phyloP scores from a whole-genome alignment of 148 eudicot species.

The Diospyros lotus region DNA sequence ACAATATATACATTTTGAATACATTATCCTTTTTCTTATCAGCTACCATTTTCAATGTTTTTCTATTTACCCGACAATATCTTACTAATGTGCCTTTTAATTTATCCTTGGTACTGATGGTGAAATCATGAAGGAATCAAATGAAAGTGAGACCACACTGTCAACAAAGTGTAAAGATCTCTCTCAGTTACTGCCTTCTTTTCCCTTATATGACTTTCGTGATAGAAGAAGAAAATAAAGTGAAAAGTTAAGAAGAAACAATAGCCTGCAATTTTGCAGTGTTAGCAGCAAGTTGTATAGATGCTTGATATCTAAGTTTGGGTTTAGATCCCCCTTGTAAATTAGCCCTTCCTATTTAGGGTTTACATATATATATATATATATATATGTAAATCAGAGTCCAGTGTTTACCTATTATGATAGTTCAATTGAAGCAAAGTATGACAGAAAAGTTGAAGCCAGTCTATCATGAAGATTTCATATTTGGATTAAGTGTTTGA shows the following conservation, averaged over 20 bases:
- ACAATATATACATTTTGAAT: too few relatives aligned
- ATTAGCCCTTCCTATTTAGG: conserved; percentile 11
- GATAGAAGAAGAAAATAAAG: too few relatives aligned
- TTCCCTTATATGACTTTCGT: conserved; percentile 3
- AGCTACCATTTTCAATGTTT: too few relatives aligned
- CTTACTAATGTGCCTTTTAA: too few relatives aligned
- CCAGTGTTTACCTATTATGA: conserved; percentile 4
- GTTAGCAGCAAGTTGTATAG: conserved; percentile 23
- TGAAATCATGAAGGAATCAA: conserved; percentile 36
- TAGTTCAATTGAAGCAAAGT: not conserved
- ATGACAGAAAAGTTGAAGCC: too few relatives aligned
- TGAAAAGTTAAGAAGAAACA: not conserved
- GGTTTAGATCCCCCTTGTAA: conserved; percentile 4
- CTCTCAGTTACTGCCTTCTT: conserved; percentile 2
- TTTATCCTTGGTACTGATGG: too few relatives aligned
- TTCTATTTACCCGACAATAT: too few relatives aligned
- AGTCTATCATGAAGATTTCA: too few relatives aligned
- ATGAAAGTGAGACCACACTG: conserved; percentile 24
- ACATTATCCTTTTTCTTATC: too few relatives aligned
- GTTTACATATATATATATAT: not conserved
- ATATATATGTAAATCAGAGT: conserved; percentile 4
- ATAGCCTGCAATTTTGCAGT: conserved; percentile 4
- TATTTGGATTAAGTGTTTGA: too few relatives aligned
- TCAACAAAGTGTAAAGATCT: conserved; percentile 32
- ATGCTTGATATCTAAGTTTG: too few relatives aligned